phyloP scores from a whole-genome alignment of 768 basidiomycete genomes.

The Leucosporidium creatinivorum region DNA sequence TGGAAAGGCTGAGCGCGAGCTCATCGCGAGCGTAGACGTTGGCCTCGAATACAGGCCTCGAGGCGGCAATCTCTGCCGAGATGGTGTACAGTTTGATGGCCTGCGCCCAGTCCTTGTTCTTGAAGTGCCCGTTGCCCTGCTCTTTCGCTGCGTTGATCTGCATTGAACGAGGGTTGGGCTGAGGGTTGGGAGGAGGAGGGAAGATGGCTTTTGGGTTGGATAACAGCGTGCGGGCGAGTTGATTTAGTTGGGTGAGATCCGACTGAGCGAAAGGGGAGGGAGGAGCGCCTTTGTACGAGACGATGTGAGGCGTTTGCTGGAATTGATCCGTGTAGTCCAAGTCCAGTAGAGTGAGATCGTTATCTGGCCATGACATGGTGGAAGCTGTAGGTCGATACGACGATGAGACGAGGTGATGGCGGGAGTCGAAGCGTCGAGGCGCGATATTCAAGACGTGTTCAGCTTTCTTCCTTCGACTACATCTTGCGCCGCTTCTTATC shows the following conservation, averaged over 20 bases:
- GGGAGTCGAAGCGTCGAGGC: not conserved
- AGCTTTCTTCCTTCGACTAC: not conserved
- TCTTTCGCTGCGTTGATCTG: conserved; percentile 72
- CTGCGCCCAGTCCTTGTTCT: conserved; percentile 57
- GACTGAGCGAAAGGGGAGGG: conserved; percentile 1
- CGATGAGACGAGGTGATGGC: not conserved
- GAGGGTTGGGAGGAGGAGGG: conserved; percentile 35
- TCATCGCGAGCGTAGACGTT: conserved; percentile 78
- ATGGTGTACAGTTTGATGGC: conserved; percentile 74
- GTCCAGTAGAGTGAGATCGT: not conserved
- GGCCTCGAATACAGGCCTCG: conserved; percentile 85
- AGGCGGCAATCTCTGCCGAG: conserved; percentile 66
- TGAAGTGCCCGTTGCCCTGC: conserved; percentile 92
- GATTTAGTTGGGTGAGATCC: conserved; percentile 72
- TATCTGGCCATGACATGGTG: not conserved
- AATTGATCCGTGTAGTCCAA: not conserved
- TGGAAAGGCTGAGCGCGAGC: conserved; percentile 78
- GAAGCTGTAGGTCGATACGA: not conserved
- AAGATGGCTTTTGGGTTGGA: conserved; percentile 30
- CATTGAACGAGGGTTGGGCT: conserved; percentile 34
- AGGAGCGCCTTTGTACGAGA: conserved; percentile 5
- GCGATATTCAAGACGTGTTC: not conserved
- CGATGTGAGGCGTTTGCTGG: conserved; percentile 2
- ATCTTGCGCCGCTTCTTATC: not conserved
- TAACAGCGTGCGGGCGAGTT: conserved; percentile 59